A percentile compares a stretch with the other conserved stretches of the same genome.
Conservation (phyloP, 148 eudicot genomes). For the Linanthus parryae region DNA sequence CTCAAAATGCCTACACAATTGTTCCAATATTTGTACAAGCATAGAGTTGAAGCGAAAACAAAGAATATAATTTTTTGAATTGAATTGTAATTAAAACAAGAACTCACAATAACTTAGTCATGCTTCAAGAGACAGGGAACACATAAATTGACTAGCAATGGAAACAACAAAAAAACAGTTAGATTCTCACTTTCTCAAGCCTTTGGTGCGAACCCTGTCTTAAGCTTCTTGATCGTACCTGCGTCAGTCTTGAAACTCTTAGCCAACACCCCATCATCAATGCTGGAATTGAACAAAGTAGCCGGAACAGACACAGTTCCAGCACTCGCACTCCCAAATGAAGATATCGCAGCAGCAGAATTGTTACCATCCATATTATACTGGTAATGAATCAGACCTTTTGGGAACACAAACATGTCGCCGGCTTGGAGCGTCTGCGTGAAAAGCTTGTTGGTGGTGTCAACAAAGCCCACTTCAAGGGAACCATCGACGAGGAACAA, state of each 20-base stretch:
- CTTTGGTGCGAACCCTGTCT: not conserved
- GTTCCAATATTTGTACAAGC: too few species aligned
- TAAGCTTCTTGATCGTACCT: constrained; percentile 2
- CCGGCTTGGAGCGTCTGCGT: not conserved
- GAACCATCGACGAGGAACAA: not conserved
- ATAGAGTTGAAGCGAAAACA: too few species aligned
- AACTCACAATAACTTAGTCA: too few species aligned
- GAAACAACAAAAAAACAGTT: too few species aligned
- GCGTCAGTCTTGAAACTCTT: constrained; percentile 2
- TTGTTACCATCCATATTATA: not conserved
- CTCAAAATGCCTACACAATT: too few species aligned
- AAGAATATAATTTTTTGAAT: too few species aligned
- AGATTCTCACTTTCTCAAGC: too few species aligned
- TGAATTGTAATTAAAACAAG: too few species aligned
- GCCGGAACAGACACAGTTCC: not conserved
- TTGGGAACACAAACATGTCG: constrained; percentile 10
- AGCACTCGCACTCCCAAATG: not conserved
- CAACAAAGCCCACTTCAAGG: not conserved
- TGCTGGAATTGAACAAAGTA: not conserved
- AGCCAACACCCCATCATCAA: constrained; percentile 1
- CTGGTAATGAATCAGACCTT: constrained; percentile 4
- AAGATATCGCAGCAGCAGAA: not conserved
- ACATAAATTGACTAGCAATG: too few species aligned
- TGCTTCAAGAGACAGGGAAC: too few species aligned
- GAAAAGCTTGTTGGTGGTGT: constrained; percentile 6